phyloP scores from a whole-genome alignment of 1,139 yeast genomes.

The Eremothecium coryli region DNA sequence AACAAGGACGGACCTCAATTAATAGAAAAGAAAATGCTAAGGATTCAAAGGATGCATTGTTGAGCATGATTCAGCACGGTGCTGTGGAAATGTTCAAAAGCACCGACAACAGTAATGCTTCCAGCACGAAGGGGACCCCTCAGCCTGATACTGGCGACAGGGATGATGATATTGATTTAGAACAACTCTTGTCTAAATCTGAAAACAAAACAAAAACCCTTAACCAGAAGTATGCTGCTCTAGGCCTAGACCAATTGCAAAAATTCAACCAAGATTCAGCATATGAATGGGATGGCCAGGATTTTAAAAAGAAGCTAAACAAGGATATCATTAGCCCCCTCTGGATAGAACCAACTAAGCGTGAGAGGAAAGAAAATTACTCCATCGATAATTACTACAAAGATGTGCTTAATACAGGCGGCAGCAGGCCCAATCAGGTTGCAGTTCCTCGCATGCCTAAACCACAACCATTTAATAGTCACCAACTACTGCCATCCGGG shows the following conservation, averaged over 20 bases:
- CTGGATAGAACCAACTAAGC: conserved; percentile 68
- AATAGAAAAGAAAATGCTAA: conserved; percentile 32
- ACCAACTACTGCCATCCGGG: conserved; percentile 60
- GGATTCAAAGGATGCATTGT: conserved; percentile 57
- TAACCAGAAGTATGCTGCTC: conserved; percentile 68
- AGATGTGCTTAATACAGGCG: conserved; percentile 58
- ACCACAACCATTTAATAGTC: conserved; percentile 57
- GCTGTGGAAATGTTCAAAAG: conserved; percentile 52
- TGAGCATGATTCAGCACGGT: conserved; percentile 76
- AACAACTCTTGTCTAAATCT: conserved; percentile 65
- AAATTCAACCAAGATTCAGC: conserved; percentile 60
- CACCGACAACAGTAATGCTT: conserved; percentile 33
- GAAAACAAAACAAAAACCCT: conserved; percentile 70
- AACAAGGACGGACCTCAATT: conserved; percentile 55
- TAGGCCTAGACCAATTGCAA: conserved; percentile 88
- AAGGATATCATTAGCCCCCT: conserved; percentile 34
- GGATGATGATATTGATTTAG: conserved; percentile 66
- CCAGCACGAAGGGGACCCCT: conserved; percentile 24
- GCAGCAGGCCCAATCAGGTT: conserved; percentile 46
- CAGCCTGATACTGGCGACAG: conserved; percentile 28
- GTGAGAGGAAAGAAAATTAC: conserved; percentile 73
- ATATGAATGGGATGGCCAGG: conserved; percentile 81
- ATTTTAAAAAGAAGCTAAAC: conserved; percentile 57
- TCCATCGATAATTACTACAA: conserved; percentile 72
- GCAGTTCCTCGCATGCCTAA: conserved; percentile 50